phyloP scores from a whole-genome alignment of 805 yeast species.

The Saccharomyces eubayanus region DNA sequence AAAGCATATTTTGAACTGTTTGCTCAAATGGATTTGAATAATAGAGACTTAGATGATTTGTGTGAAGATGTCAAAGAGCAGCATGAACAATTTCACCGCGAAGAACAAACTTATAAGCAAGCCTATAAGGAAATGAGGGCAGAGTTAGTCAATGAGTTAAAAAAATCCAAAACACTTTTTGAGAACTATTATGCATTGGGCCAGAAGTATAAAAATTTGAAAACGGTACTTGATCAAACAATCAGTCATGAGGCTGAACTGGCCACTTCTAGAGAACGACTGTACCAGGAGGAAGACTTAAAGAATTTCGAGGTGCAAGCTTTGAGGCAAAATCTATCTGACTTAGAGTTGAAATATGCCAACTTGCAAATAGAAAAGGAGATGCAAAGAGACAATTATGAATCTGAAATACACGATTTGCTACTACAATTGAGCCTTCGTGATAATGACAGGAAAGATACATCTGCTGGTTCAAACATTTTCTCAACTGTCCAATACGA shows the following conservation, averaged over 20 bases:
- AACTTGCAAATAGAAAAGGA: background rate
- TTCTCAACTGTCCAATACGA: background rate
- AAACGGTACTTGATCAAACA: slow-evolving; percentile 1
- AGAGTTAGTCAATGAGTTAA: slow-evolving; percentile 30
- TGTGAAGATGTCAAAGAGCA: slow-evolving; percentile 9
- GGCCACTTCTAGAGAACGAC: background rate
- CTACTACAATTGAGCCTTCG: background rate
- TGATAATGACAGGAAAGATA: background rate
- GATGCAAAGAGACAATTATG: background rate
- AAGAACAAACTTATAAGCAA: slow-evolving; percentile 10
- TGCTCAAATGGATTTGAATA: slow-evolving; percentile 23
- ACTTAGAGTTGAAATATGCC: background rate
- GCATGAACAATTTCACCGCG: slow-evolving; percentile 3
- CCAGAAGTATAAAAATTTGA: slow-evolving; percentile 27
- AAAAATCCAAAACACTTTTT: slow-evolving; percentile 28
- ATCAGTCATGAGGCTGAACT: background rate
- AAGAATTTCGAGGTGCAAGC: background rate
- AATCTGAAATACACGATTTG: background rate
- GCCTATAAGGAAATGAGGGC: slow-evolving; percentile 23
- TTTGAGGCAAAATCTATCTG: background rate
- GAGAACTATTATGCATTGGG: slow-evolving; percentile 31
- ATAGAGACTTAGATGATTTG: slow-evolving; percentile 11
- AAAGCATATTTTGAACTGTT: slow-evolving; percentile 15
- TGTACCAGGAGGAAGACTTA: background rate
- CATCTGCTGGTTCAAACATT: background rate